A percentile compares a stretch with the other conserved stretches of the same genome.
These are phyloP conservation scores for Trichoderma reesei DNA, from an alignment of 495 filamentous ascomycete species.

Conservation along the genomic window DNA sequence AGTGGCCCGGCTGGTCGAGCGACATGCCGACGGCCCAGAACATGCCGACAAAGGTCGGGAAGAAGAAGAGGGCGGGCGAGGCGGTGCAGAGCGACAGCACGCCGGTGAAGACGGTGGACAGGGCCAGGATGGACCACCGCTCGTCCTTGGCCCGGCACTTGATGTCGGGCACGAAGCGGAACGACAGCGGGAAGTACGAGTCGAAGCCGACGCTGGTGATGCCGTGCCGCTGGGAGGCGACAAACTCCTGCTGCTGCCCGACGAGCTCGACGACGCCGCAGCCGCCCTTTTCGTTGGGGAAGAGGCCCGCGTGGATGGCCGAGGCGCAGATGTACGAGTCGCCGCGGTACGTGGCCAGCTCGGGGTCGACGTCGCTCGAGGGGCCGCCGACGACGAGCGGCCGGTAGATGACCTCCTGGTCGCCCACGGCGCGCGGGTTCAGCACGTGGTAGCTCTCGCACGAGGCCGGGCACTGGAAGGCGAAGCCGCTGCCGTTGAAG, in stretches of 20 bases:
- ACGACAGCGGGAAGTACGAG: slow-evolving; percentile 68
- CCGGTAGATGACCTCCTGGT: slow-evolving; percentile 58
- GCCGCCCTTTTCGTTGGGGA: slow-evolving; percentile 58
- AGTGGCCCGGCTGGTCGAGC: slow-evolving; percentile 59
- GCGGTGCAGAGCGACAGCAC: slow-evolving; percentile 60
- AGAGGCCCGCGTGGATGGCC: slow-evolving; percentile 68
- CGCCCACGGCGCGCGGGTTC: slow-evolving; percentile 66
- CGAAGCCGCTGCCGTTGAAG: slow-evolving; percentile 55
- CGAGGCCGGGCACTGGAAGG: slow-evolving; percentile 74
- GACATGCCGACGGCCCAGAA: slow-evolving; percentile 73
- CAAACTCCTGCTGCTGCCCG: slow-evolving; percentile 57
- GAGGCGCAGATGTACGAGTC: slow-evolving; percentile 78
- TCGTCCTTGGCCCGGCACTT: slow-evolving; percentile 53
- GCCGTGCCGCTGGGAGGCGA: slow-evolving; percentile 48
- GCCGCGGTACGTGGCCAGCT: slow-evolving; percentile 52
- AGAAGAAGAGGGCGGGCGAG: slow-evolving; percentile 60
- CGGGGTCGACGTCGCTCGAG: slow-evolving; percentile 25
- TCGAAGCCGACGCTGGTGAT: slow-evolving; percentile 62
- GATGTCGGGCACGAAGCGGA: slow-evolving; percentile 45
- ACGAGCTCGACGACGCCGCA: slow-evolving; percentile 63
- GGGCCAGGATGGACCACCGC: slow-evolving; percentile 63
- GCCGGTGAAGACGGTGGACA: slow-evolving; percentile 58
- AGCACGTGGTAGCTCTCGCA: slow-evolving; percentile 56
- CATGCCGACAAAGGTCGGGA: slow-evolving; percentile 57
- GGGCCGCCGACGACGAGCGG: slow-evolving; percentile 70